Evolutionary conservation across 129 eudicot species (phyloP).

Genomic region (sunflower (Helianthus annuus)): HanXRQr2.0-SUNRISE NC_035446.2:7260183-7260682

Average conservation of each 20-base stretch:
- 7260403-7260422: neutral
- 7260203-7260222: neutral
- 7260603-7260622: slow-evolving; percentile 1
- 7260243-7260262: neutral
- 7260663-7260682: neutral
- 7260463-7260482: neutral
- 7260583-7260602: neutral
- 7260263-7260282: neutral
- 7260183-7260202: neutral
- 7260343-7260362: neutral
- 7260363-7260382: neutral
- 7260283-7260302: neutral
- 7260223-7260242: neutral
- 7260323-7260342: neutral
- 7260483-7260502: neutral
- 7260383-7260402: neutral
- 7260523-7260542: neutral
- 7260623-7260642: neutral
- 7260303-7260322: neutral
- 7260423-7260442: neutral
- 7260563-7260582: neutral
- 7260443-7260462: neutral
- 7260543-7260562: neutral
- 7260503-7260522: neutral
- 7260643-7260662: neutral